Percentiles rank a stretch among this genome's conserved stretches.
phyloP scores from a whole-genome alignment of 768 basidiomycete species.

The Termitomyces sp. region DNA sequence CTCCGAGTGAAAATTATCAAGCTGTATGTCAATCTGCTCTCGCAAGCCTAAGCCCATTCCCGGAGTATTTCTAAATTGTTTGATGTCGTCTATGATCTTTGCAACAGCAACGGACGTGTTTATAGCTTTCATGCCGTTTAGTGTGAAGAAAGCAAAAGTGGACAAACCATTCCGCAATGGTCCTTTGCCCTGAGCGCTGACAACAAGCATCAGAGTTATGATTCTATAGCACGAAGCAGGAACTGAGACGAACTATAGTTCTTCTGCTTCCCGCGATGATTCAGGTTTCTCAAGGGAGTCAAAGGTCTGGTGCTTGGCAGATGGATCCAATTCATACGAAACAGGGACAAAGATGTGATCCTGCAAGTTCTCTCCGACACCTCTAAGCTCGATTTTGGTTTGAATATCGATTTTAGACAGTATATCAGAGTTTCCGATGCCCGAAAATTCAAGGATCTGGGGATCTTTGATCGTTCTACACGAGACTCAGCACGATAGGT shows the following conservation, averaged over 20 bases:
- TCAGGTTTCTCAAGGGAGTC: constrained; percentile 7
- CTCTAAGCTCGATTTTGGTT: constrained; percentile 11
- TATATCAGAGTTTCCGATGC: constrained; percentile 9
- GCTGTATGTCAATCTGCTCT: constrained; percentile 35
- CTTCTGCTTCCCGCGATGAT: not conserved
- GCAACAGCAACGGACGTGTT: constrained; percentile 14
- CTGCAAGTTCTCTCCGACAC: constrained; percentile 16
- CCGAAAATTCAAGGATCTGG: constrained; percentile 17
- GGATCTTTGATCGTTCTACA: constrained; percentile 12
- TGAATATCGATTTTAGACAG: constrained; percentile 9
- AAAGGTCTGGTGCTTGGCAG: constrained; percentile 3
- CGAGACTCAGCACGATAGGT: not conserved
- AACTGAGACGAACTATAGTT: constrained; percentile 4
- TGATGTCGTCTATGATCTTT: constrained; percentile 19
- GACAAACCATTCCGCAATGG: constrained; percentile 20
- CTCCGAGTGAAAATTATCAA: constrained; percentile 22
- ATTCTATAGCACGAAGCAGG: not conserved
- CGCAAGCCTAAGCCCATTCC: constrained; percentile 24
- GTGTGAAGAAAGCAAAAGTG: constrained; percentile 22
- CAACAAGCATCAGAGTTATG: not conserved
- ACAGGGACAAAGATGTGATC: constrained; percentile 7
- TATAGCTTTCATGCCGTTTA: constrained; percentile 14
- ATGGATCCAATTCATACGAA: constrained; percentile 7
- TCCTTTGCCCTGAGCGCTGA: constrained; percentile 19
- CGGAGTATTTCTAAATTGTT: constrained; percentile 15